These are phyloP conservation scores for Coprinopsis strossmayeri DNA, from an alignment of 768 basidiomycete genomes.

Conservation along the genomic window DNA sequence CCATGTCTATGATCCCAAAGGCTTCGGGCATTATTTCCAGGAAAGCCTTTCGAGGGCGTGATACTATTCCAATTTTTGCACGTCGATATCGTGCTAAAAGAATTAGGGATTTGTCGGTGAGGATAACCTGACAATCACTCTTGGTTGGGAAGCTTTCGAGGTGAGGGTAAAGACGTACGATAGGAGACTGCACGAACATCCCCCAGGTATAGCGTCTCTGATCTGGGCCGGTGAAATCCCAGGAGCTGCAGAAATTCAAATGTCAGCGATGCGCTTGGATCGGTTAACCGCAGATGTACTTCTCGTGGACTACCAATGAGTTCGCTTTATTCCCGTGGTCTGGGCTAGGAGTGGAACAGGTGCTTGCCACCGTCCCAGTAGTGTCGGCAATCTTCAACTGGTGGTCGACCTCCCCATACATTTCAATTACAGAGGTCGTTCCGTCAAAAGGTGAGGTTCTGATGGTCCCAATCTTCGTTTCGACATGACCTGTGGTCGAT, in stretches of 20 bases:
- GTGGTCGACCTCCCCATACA: conserved; percentile 13
- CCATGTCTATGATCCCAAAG: conserved; percentile 22
- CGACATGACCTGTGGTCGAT: conserved; percentile 20
- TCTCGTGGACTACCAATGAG: conserved; percentile 10
- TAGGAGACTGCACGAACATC: conserved; percentile 28
- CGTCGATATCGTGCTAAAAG: conserved; percentile 27
- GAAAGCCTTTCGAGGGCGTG: conserved; percentile 27
- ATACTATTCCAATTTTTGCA: conserved; percentile 31
- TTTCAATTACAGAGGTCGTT: conserved; percentile 16
- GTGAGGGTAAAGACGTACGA: conserved; percentile 19
- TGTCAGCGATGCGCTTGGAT: too few relatives aligned
- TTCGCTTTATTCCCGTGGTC: background rate
- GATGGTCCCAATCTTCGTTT: conserved; percentile 26
- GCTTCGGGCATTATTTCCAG: conserved; percentile 29
- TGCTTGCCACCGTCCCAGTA: background rate
- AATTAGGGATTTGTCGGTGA: conserved; percentile 19
- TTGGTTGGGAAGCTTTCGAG: background rate
- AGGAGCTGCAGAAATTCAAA: conserved; percentile 23
- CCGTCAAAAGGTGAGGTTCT: conserved; percentile 15
- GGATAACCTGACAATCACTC: conserved; percentile 20
- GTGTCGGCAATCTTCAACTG: conserved; percentile 3
- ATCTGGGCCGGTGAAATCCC: conserved; percentile 32
- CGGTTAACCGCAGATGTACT: too few relatives aligned
- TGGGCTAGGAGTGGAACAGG: background rate
- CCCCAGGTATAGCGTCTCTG: conserved; percentile 30